Evolutionary conservation across 495 filamentous ascomycete genomes (phyloP), one percentile per base, ranked within the genome.

Genomic region (Podospora tetraspora): DNA sequence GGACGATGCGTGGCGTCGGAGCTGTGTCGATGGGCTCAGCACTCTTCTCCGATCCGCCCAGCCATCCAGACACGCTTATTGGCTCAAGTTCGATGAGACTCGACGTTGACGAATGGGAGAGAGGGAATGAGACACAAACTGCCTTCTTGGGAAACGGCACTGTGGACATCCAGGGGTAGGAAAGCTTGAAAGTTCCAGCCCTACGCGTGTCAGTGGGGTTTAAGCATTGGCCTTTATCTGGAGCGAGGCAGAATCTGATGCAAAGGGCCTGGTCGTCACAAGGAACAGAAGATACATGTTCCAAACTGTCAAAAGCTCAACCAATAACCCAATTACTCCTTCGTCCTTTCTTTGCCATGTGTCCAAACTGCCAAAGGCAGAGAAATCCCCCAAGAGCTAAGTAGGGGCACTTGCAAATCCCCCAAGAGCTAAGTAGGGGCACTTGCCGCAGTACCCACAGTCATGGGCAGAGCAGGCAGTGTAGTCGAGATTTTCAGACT

Each of bases 361-460:
- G 13, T 19, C 34, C 3, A 43, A 43, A 43, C 4, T 43, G 34
- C 13, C 13, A 13, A 19, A 16, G 13, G 13, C 4, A 19, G 34
- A 43, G 34, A 19, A 16, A 19, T 19, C 4, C 34, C n/a, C 34
- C 13, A 43, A 25, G 21, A 22, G 57, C 61, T 63, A 30, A 63
- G 61, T 65, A 65, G 5, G 52, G 19, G 21, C 69, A 70, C 29
- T 22, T 67, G 16, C 69, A n/a, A n/a, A n/a, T n/a, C n/a, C n/a
- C n/a, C 34, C 13, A 43, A 25, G 21, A 22, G 57, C 61, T 63
- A 30, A 63, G 61, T 65, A 65, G 5, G 52, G 19, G 21, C 69
- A 70, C 29, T 22, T 67, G 16, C 69, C 69, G 29, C 69, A 70
- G 24, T 70, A 70, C 3, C 65, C 69, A 34, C 69, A 70, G 4